Evolutionary conservation across 2,329 filamentous ascomycete species (phyloP).

Genomic region (Gnomoniopsis smithogilvyi): DNA sequence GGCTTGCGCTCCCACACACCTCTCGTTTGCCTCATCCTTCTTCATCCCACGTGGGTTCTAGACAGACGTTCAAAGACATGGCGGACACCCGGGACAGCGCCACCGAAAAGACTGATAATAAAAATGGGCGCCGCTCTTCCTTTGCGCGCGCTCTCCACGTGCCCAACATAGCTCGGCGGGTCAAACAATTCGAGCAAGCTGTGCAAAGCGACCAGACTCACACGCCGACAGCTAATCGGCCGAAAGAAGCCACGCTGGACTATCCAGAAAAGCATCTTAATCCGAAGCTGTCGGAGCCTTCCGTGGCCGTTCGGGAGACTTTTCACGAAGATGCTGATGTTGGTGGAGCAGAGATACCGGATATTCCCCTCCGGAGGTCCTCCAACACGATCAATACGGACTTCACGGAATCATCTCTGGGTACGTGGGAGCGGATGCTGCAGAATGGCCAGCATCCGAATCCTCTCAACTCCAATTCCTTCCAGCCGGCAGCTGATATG

Average conservation of each 20-base stretch:
- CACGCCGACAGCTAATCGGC: background rate
- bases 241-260: background rate
- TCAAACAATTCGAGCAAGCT: conserved; percentile 1
- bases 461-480: conserved; percentile 4
- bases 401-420: conserved; percentile 1
- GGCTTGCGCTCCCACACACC: background rate
- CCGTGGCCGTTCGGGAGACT: background rate
- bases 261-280: background rate
- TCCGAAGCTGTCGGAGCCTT: background rate
- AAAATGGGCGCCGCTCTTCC: conserved; percentile 12
- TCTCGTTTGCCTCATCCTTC: background rate
- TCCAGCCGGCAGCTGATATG: conserved; percentile 4
- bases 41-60: background rate
- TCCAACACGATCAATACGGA: conserved; percentile 1
- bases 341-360: conserved; percentile 12
- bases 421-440: conserved; percentile 7
- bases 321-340: background rate
- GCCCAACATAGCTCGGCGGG: conserved; percentile 7
- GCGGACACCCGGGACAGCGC: conserved; percentile 8
- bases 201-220: background rate
- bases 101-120: conserved; percentile 1
- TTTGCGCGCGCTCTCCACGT: conserved; percentile 17
- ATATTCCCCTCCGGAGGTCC: conserved; percentile 17
- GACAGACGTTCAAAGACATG: conserved; percentile 4
- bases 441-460: background rate